Percentiles rank a stretch among this genome's conserved stretches.
Conservation (phyloP, 2,329 filamentous ascomycete species). For the Bertia moriformis region DNA sequence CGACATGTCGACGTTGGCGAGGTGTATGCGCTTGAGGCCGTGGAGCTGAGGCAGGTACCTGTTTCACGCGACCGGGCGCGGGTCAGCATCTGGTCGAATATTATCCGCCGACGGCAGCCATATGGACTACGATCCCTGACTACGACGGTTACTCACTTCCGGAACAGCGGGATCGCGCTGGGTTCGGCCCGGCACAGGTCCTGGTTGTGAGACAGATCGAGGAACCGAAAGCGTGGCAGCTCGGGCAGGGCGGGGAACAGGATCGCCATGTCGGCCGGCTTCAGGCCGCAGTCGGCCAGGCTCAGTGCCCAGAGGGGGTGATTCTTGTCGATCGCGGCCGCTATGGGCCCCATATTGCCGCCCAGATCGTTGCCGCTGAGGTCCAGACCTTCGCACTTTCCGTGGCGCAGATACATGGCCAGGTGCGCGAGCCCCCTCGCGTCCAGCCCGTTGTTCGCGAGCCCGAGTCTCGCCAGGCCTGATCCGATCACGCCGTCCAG, state of each 20-base stretch:
- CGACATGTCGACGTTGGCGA: conserved; percentile 70
- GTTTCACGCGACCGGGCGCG: no score
- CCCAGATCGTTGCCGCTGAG: conserved; percentile 68
- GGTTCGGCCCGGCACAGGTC: conserved; percentile 61
- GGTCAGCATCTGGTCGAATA: no score
- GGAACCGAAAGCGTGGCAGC: conserved; percentile 65
- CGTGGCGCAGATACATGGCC: conserved; percentile 58
- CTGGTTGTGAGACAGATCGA: conserved; percentile 83
- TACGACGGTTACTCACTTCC: no score
- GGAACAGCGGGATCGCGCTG: conserved; percentile 58
- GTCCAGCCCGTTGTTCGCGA: conserved; percentile 71
- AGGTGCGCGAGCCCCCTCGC: conserved; percentile 62
- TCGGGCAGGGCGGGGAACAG: conserved; percentile 61
- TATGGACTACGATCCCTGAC: no score
- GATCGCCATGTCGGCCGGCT: conserved; percentile 55
- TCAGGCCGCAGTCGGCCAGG: conserved; percentile 72
- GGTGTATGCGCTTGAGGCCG: conserved; percentile 68
- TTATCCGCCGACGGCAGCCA: no score
- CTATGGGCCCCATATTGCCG: conserved; percentile 36
- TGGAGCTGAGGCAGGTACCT: conserved; percentile 65
- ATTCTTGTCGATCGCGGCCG: conserved; percentile 31
- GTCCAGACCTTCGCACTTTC: conserved; percentile 75
- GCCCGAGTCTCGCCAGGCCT: conserved; percentile 62
- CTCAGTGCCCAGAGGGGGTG: conserved; percentile 66
- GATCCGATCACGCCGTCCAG: conserved; percentile 69